These are phyloP conservation scores for Skeletonema costatum DNA, from an alignment of 108 stramenopile genomes.

Conservation along the genomic window DNA sequence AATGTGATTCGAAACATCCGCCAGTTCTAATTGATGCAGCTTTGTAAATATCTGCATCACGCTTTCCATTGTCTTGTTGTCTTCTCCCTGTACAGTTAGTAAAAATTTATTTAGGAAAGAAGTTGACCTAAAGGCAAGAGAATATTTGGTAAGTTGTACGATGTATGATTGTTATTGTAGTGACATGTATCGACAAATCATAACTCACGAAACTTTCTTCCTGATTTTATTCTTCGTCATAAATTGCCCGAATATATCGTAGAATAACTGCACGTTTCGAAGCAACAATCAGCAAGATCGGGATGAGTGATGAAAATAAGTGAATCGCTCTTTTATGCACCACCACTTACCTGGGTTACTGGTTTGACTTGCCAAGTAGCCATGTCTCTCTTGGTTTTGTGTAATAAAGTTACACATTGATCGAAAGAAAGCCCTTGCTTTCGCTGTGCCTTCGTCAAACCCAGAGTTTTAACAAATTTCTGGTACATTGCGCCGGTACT, in stretches of 20 bases:
- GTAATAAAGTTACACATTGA: constrained; percentile 77
- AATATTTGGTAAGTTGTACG: no score
- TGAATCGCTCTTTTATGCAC: no score
- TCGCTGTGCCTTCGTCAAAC: constrained; percentile 57
- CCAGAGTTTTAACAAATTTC: constrained; percentile 69
- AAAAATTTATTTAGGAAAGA: constrained; percentile 65
- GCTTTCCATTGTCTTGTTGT: constrained; percentile 46
- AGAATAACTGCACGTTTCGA: constrained; percentile 17
- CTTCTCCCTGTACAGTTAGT: constrained; percentile 57
- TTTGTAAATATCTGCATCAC: constrained; percentile 50
- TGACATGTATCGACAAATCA: no score
- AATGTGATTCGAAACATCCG: constrained; percentile 59
- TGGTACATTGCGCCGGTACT: constrained; percentile 54
- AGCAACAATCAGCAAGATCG: neutral
- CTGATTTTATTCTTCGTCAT: constrained; percentile 47
- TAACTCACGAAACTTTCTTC: constrained; percentile 48
- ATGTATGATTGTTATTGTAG: no score
- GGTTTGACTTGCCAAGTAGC: constrained; percentile 81
- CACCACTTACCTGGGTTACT: constrained; percentile 11
- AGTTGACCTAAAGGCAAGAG: no score
- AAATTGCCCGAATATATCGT: constrained; percentile 47
- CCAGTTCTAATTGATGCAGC: constrained; percentile 61
- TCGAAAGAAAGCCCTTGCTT: constrained; percentile 81
- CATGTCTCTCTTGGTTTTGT: constrained; percentile 80
- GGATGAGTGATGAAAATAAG: neutral